Conservation (phyloP, 352 stramenopile species). For the Globisporangium carolinianum region DNA sequence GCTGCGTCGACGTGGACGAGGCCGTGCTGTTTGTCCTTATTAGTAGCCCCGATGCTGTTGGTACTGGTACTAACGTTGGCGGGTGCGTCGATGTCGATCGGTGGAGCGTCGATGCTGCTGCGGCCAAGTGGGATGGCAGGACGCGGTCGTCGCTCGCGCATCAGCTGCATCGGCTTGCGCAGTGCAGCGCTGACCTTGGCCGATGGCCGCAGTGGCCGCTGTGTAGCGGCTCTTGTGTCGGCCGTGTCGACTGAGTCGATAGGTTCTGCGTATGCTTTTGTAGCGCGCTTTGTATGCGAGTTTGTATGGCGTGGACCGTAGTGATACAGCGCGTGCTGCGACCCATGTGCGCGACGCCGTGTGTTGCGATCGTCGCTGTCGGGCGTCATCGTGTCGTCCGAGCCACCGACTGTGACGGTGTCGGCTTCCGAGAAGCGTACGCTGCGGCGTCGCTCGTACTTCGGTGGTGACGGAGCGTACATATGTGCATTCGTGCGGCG, state of each 20-base stretch:
- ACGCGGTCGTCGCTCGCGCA: slow-evolving; percentile 5
- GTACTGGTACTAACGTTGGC: not conserved
- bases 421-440: slow-evolving; percentile 13
- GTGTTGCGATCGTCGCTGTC: slow-evolving; percentile 16
- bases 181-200: slow-evolving; percentile 14
- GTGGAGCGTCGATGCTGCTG: too few species aligned
- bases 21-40: not conserved
- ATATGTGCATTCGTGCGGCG: too few species aligned
- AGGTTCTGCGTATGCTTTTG: not conserved
- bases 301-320: not conserved
- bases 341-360: not conserved
- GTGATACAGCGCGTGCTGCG: slow-evolving; percentile 3
- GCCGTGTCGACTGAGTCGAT: not conserved
- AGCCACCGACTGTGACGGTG: slow-evolving; percentile 15
- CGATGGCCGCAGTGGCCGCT: slow-evolving; percentile 1
- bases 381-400: slow-evolving; percentile 19
- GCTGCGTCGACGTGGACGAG: slow-evolving; percentile 25
- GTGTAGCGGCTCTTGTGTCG: too few species aligned
- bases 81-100: too few species aligned
- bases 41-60: not conserved
- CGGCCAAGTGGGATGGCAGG: too few species aligned
- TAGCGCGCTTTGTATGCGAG: not conserved
- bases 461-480: not conserved
- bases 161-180: slow-evolving; percentile 17
- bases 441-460: slow-evolving; percentile 1